These are phyloP conservation scores for Waltergamsia citrina DNA, from an alignment of 2,329 filamentous ascomycete genomes.

Conservation along the genomic window DNA sequence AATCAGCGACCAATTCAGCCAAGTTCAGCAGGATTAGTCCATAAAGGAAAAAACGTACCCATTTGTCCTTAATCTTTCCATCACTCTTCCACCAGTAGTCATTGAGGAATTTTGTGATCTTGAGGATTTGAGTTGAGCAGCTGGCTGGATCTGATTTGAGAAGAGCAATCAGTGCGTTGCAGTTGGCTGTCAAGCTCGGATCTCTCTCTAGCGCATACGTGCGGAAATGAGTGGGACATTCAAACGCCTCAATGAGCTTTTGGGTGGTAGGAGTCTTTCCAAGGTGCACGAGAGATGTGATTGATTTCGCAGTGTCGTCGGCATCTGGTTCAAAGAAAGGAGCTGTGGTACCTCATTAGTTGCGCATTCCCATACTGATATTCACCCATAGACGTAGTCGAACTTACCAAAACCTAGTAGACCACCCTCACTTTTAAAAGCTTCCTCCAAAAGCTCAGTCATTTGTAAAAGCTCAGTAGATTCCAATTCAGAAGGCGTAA, in stretches of 20 bases:
- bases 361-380: neutral
- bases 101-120: slow-evolving; percentile 6
- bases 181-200: slow-evolving; percentile 8
- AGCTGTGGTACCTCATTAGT: slow-evolving; percentile 1
- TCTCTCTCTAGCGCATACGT: slow-evolving; percentile 7
- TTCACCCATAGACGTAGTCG: no score
- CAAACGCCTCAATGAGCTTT: slow-evolving; percentile 5
- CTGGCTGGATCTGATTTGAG: slow-evolving; percentile 1
- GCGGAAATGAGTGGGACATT: slow-evolving; percentile 6
- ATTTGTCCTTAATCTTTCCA: slow-evolving; percentile 8
- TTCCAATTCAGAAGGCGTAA: slow-evolving; percentile 3
- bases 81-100: slow-evolving; percentile 7
- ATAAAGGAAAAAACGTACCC: slow-evolving; percentile 5
- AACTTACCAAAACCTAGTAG: slow-evolving; percentile 8
- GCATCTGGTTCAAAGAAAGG: slow-evolving; percentile 6
- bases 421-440: slow-evolving; percentile 4
- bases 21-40: no score
- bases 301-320: slow-evolving; percentile 9
- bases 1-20: neutral
- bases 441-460: neutral
- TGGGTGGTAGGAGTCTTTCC: slow-evolving; percentile 1
- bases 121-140: slow-evolving; percentile 7
- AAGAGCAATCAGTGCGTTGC: slow-evolving; percentile 7
- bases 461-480: slow-evolving; percentile 1
- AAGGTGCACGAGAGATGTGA: slow-evolving; percentile 4